Base-by-base conservation (phyloP, 257 asterid species). In the Sherardia arvensis region DNA sequence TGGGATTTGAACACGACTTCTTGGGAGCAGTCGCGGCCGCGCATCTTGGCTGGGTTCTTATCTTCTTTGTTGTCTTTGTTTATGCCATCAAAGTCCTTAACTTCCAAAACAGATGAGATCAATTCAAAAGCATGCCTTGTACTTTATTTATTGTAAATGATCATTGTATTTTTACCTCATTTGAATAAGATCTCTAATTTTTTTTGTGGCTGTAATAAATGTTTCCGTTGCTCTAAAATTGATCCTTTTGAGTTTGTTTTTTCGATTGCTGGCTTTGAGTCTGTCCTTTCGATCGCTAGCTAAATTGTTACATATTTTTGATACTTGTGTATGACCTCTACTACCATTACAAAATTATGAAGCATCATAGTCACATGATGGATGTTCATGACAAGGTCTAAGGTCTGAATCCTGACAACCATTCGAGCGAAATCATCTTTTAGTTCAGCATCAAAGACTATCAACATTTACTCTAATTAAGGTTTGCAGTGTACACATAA, bases 41-140 rank as follows among this genome's bases (percentile, higher is more conserved):
- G 5, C 95, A 87, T 78, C 69, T 87, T 66, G 88, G 78, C 33
- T 87, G 90, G 93, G 90, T 78, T 2, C 64, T 83, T 14, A 82
- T 87, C 22, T 87, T 85, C 78, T 79, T 74, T 74, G 34, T n/a
- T 29, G 84, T 81, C 11, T 87, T 84, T 73, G 95, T 79, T 1
- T 85, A 79, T 54, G 95, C 81, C 51, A 83, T 87, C 67, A 85
- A 80, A 69, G 81, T 69, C 59, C 73, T 87, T 56, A 87, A 87
- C 75, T 87, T 80, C 80, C 95, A 87, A 70, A 79, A 77, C 76
- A 85, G 95, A 80, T 85, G 70, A 48, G 47, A 48, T 28, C 59
- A 29, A 20, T 64, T 64, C 22, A 64, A n/a, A n/a, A n/a, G 12
- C n/a, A 20, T 29, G 20, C 32, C 25, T 38, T 17, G 18, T 34